Evolutionary conservation across 768 basidiomycete species (phyloP), one percentile per base, ranked within the genome.

Genomic region (Scleroderma citrinum): DNA sequence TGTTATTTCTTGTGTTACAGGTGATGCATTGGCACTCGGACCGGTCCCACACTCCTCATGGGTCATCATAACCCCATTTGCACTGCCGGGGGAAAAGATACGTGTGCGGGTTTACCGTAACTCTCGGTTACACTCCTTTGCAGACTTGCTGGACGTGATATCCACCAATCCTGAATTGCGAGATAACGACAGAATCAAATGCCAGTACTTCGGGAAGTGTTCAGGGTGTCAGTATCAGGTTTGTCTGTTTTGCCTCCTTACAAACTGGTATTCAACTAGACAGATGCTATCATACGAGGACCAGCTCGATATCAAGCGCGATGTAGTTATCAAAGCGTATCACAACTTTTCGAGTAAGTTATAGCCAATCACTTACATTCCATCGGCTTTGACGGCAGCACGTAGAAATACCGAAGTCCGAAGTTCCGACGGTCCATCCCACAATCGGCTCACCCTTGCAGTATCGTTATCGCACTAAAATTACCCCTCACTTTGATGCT

Each of bases 151-250:
- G 5, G 72, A 78, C 41, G 71, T 93, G 23, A 50, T 86, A 30
- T 67, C 65, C 1, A 78, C 83, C n/a, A 92, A 87, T 62, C 52
- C 62, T 0, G 76, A 75, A 34, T 67, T 87, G 48, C 71, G 93
- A 46, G 88, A 92, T 56, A 71, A 80, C 56, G 73, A 65, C 24
- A 71, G 79, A 20, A 77, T 88, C 0, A 72, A 75, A 52, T 98
- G 95, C 69, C 79, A 81, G 53, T 93, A 98, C 63, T 98, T 96
- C 70, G 87, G 87, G 0, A 72, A 70, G 34, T 98, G 94, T 66
- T 89, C 81, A 1, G 95, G 95, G 2, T 99, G 95, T 63, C 95
- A 98, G 66, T 92, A 92, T 63, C 93, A 96, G 73, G 90, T 86
- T 35, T 14, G 70, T 57, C 16, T 29, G 6, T 36, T 39, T 12